Evolutionary conservation across 331 rosid species (phyloP), one percentile per base, ranked within the genome.

Genomic region (Acacia concinna): DNA sequence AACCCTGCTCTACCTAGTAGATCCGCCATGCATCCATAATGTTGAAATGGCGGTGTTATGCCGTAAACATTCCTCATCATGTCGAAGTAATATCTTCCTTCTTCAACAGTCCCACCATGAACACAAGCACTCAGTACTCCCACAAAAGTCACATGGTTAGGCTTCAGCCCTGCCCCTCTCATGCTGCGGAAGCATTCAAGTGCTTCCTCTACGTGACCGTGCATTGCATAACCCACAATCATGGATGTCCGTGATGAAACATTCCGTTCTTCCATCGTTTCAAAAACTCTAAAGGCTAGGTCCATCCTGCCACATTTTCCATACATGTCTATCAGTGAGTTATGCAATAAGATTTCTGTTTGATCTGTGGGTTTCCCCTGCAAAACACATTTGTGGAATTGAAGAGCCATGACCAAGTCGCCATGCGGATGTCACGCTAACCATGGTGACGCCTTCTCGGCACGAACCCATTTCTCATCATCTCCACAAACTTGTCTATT

Each of bases 231-330:
- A 64, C 94, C 96, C 75, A 89, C 92, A 30, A 91, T 93, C 91
- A 93, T 76, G 18, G 97, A 91, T 1, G 97, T 93, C 97, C 97
- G 91, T 0, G 97, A 91, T 0, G 89, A 88, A 25, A 91, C 89
- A 74, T 84, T 91, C 74, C 79, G 68, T n/a, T 75, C 83, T 75
- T 73, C 86, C 92, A 91, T 89, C 6, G 71, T 62, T 0, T 75
- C 85, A 80, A 93, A 93, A 71, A 92, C 94, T 80, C 5, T 81
- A 41, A 74, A 67, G 0, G 97, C 92, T 25, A 91, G 60, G 80
- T 90, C 92, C 96, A 89, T 89, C 79, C 91, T 64, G 43, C 97
- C 97, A 71, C 97, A 90, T 79, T 93, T 93, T 18, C 97, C 96
- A 79, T 93, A 91, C 97, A 91, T 91, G 75, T 93, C 97, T 54